Evolutionary conservation across 441 rosid species (phyloP), one percentile per base, ranked within the genome.

Genomic region (Mallotus repandus): DNA sequence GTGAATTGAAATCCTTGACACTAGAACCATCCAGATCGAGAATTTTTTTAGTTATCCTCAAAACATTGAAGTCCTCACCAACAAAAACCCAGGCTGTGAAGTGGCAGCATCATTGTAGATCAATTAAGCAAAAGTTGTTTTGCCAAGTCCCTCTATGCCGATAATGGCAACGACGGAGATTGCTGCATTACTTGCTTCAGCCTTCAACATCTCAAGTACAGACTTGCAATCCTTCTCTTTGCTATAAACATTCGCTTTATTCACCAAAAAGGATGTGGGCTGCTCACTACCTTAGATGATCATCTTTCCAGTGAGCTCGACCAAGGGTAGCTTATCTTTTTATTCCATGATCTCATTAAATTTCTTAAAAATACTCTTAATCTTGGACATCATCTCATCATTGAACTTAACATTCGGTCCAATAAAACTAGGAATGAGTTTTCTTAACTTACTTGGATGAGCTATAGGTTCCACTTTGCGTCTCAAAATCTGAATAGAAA

Each of bases 11-110:
- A 59, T 74, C 72, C 10, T 32, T 25, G 2, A 5, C 18, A 15
- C 43, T 68, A 7, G 2, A 6, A 4, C 9, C 19, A 2, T 53
- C 29, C 13, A 46, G 10, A 25, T 18, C 38, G 6, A 78, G 52
- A 54, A 78, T 62, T 3, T 22, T 32, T 64, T 50, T 73, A 1
- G 77, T 55, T 14, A 73, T 32, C 46, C 29, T 68, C 4, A 29
- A 2, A 65, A 63, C 32, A 46, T 78, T 70, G 52, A 77, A 77
- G 25, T 61, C 69, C 14, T 77, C 77, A 18, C 59, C 70, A 19
- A 77, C 80, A 67, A 48, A 68, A 10, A 67, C 76, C 80, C 80
- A 77, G 15, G 6, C 41, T 68, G 16, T 77, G 14, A 66, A 4
- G 56, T 25, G 29, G 29, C 29, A 25, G 1, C 14, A 43, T 68